These are phyloP conservation scores for Fomes fomentarius DNA, from an alignment of 1,284 basidiomycete genomes.

Conservation along the genomic window DNA sequence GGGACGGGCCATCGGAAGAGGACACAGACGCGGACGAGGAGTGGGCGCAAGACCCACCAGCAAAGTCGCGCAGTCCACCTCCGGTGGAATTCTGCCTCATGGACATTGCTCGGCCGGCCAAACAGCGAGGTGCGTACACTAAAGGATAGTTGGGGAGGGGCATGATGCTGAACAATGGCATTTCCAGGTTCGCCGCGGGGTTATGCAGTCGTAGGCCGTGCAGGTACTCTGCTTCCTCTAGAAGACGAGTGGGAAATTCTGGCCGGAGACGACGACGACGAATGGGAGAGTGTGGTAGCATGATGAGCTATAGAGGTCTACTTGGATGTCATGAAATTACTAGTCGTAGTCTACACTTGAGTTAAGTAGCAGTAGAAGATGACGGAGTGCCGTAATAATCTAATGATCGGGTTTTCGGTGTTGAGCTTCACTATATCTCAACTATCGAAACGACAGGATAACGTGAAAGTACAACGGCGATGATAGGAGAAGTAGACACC, in stretches of 20 bases:
- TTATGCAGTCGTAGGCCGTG: constrained; percentile 3
- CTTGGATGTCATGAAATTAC: too few relatives aligned
- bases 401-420: too few relatives aligned
- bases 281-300: neutral
- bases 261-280: neutral
- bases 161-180: neutral
- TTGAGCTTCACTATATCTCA: too few relatives aligned
- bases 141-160: neutral
- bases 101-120: constrained; percentile 22
- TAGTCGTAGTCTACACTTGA: too few relatives aligned
- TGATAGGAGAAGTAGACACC: too few relatives aligned
- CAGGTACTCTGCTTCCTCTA: neutral
- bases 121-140: constrained; percentile 12
- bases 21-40: neutral
- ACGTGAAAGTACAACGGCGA: too few relatives aligned
- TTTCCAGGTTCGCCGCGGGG: constrained; percentile 1
- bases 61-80: neutral
- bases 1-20: neutral
- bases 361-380: too few relatives aligned
- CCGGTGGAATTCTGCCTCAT: constrained; percentile 12
- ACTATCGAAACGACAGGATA: too few relatives aligned
- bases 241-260: constrained; percentile 3
- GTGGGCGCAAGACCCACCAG: neutral
- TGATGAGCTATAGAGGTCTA: too few relatives aligned
- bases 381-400: too few relatives aligned